Conservation (phyloP, 331 rosid species). For the Quercus lobata region DNA sequence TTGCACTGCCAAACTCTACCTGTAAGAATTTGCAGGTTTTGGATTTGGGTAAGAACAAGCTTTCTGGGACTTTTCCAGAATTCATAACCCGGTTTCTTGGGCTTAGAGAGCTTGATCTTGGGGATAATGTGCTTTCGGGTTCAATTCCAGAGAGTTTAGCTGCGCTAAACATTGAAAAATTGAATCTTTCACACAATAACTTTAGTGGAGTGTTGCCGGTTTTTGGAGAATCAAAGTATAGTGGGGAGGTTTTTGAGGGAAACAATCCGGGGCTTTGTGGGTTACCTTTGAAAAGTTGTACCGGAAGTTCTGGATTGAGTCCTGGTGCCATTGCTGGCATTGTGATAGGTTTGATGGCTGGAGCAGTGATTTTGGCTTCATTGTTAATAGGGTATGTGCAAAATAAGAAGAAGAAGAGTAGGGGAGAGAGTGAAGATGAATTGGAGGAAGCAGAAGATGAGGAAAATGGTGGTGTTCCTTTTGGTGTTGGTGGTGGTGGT, state of each 20-base stretch:
- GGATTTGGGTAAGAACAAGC: slow-evolving; percentile 71
- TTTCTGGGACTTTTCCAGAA: slow-evolving; percentile 78
- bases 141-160: slow-evolving; percentile 50
- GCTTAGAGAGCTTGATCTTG: slow-evolving; percentile 71
- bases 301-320: slow-evolving; percentile 52
- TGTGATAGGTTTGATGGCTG: slow-evolving; percentile 86
- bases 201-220: slow-evolving; percentile 80
- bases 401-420: slow-evolving; percentile 72
- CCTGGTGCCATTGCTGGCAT: slow-evolving; percentile 96
- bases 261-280: slow-evolving; percentile 85
- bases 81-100: slow-evolving; percentile 59
- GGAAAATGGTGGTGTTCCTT: slow-evolving; percentile 29
- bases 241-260: slow-evolving; percentile 73
- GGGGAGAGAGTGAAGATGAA: slow-evolving; percentile 77
- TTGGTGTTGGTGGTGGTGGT: slow-evolving; percentile 8
- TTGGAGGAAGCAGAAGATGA: slow-evolving; percentile 66
- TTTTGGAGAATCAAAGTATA: slow-evolving; percentile 62
- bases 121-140: slow-evolving; percentile 60
- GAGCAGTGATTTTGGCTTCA: slow-evolving; percentile 86
- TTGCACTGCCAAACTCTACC: slow-evolving; percentile 77
- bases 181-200: slow-evolving; percentile 85
- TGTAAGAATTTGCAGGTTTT: slow-evolving; percentile 58
- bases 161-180: slow-evolving; percentile 60
- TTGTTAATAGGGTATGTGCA: slow-evolving; percentile 82
- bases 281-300: slow-evolving; percentile 69